Conservation (phyloP, 2,329 filamentous ascomycete genomes). For the Fusarium verrucosum region DNA sequence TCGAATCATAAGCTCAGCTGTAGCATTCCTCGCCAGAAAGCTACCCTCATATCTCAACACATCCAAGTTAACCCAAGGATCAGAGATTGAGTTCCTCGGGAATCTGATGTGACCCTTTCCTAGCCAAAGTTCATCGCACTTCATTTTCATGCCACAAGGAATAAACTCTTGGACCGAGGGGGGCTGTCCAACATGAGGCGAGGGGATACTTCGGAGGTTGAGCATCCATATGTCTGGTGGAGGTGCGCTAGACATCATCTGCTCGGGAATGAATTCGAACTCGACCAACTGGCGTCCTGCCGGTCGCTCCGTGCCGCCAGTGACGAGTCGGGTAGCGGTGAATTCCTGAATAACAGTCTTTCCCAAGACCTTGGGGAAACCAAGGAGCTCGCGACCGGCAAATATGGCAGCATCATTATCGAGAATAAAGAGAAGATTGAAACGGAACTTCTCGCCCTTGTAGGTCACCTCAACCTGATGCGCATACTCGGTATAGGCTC, state of each 20-base stretch:
- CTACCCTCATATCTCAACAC: not conserved
- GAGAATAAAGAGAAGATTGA: not conserved
- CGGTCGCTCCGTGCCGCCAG: not conserved
- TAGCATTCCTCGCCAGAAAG: not conserved
- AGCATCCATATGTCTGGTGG: not conserved
- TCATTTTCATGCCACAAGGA: not conserved
- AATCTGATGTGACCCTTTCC: not conserved
- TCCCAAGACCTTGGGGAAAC: not conserved
- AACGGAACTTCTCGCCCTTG: not conserved
- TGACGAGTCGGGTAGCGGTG: not conserved
- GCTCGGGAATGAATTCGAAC: not conserved
- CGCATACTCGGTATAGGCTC: not conserved
- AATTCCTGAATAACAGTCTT: not conserved
- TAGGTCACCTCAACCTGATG: not conserved
- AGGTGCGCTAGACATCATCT: not conserved
- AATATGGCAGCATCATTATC: not conserved
- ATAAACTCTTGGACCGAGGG: not conserved
- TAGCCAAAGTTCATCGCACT: not conserved
- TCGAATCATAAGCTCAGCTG: not conserved
- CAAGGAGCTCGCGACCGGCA: not conserved
- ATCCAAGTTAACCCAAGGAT: not conserved
- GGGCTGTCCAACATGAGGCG: not conserved
- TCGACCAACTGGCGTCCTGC: not conserved
- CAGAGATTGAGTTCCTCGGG: not conserved
- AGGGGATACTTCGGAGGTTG: not conserved